Evolutionary conservation across 352 stramenopile genomes (phyloP).

Genomic region (Globisporangium ultimum): DNA sequence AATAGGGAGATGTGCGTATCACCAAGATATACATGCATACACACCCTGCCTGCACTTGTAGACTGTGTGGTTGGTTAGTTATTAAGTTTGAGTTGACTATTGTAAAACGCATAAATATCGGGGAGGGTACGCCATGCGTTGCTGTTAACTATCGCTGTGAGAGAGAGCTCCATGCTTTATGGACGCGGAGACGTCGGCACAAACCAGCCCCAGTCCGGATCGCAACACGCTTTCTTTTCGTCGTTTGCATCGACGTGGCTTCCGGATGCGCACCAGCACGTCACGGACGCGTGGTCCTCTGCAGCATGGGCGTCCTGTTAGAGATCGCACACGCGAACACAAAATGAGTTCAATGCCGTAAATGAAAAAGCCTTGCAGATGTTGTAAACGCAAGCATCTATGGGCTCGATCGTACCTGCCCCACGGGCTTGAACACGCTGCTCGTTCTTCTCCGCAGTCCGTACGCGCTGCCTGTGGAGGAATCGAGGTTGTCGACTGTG

Average conservation of each 20-base stretch:
- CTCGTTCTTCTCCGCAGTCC: slow-evolving; percentile 33
- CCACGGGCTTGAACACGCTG: slow-evolving; percentile 35
- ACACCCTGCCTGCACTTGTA: not conserved
- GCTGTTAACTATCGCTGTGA: not conserved
- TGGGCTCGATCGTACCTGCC: slow-evolving; percentile 20
- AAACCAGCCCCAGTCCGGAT: slow-evolving; percentile 72
- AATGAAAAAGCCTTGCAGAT: too few species aligned
- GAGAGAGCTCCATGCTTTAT: not conserved
- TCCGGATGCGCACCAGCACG: slow-evolving; percentile 16
- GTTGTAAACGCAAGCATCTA: not conserved
- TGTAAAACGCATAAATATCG: not conserved
- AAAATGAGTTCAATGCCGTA: too few species aligned
- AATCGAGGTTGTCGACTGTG: slow-evolving; percentile 29
- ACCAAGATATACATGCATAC: too few species aligned
- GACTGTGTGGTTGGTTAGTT: not conserved
- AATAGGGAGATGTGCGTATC: too few species aligned
- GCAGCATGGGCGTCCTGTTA: slow-evolving; percentile 6
- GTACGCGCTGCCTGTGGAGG: slow-evolving; percentile 22
- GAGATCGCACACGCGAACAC: not conserved
- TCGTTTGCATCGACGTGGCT: slow-evolving; percentile 16
- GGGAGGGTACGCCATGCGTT: not conserved
- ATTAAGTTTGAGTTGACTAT: not conserved
- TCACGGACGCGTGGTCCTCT: slow-evolving; percentile 10
- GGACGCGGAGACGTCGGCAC: slow-evolving; percentile 33
- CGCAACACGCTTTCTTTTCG: slow-evolving; percentile 28